Evolutionary conservation across 148 eudicot species (phyloP).

Genomic region (Simmondsia chinensis): DNA sequence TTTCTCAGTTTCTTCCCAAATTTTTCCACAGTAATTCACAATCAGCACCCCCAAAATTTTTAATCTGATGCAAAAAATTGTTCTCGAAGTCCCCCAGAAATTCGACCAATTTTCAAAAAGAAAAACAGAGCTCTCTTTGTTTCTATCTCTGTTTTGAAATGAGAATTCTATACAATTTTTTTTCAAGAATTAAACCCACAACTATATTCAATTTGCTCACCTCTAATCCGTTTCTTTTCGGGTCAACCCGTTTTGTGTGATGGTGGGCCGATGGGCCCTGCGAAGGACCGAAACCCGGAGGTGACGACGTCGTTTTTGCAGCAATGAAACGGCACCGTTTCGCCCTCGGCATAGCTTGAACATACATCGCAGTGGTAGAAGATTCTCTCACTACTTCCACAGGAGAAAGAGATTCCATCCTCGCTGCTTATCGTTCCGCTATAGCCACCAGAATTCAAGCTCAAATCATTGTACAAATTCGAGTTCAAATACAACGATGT

Average conservation of each 20-base stretch:
- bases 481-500: conserved; percentile 26
- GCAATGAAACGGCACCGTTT: conserved; percentile 36
- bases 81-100: no score
- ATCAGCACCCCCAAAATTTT: no score
- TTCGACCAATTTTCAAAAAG: no score
- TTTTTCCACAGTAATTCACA: no score
- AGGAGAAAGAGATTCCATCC: conserved; percentile 11
- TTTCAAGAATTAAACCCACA: no score
- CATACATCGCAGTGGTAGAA: conserved; percentile 31
- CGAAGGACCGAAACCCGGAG: conserved; percentile 18
- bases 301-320: conserved; percentile 33
- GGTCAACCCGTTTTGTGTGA: conserved; percentile 5
- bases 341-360: background rate
- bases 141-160: no score
- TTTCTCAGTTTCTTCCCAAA: no score
- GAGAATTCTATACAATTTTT: no score
- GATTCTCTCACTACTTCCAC: conserved; percentile 4
- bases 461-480: conserved; percentile 24
- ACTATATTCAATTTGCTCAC: background rate
- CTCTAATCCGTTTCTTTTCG: background rate
- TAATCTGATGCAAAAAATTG: no score
- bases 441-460: background rate
- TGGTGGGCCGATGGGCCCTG: conserved; percentile 48
- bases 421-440: conserved; percentile 8
- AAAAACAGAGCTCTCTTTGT: no score